phyloP scores from a whole-genome alignment of 345 rosid species.

The Brassica nigra region DNA sequence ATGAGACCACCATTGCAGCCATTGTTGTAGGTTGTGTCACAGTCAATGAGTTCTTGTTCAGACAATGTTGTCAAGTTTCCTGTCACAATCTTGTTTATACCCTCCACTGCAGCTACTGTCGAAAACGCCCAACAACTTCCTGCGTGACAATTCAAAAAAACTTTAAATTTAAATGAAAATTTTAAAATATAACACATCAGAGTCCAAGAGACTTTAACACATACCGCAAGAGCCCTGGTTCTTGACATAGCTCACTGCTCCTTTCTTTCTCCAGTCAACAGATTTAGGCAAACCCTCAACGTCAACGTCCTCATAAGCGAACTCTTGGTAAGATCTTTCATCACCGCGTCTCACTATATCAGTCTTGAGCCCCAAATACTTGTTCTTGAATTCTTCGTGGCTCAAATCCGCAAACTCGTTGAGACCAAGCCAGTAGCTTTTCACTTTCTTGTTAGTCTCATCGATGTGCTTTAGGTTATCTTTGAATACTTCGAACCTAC shows the following conservation, averaged over 20 bases:
- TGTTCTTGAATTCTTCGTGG: slow-evolving; percentile 76
- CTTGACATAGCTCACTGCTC: slow-evolving; percentile 75
- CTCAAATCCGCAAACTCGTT: slow-evolving; percentile 79
- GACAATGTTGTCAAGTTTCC: slow-evolving; percentile 73
- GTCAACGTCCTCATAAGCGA: slow-evolving; percentile 42
- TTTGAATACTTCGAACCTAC: slow-evolving; percentile 66
- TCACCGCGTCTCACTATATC: slow-evolving; percentile 30
- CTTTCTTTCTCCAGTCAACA: slow-evolving; percentile 88
- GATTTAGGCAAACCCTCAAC: slow-evolving; percentile 53
- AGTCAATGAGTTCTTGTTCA: slow-evolving; percentile 89
- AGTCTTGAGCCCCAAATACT: slow-evolving; percentile 56
- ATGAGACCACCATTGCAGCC: slow-evolving; percentile 93
- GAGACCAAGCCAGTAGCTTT: slow-evolving; percentile 74
- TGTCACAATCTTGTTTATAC: slow-evolving; percentile 74
- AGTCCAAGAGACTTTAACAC: slow-evolving; percentile 1
- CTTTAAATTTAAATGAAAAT: background rate
- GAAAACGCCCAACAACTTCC: slow-evolving; percentile 99
- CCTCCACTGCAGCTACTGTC: slow-evolving; percentile 83
- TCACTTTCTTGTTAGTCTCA: slow-evolving; percentile 58
- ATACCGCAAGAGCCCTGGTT: slow-evolving; percentile 87
- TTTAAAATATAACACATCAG: background rate
- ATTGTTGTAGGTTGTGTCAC: slow-evolving; percentile 64
- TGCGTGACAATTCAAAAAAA: slow-evolving; percentile 28
- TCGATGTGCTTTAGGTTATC: slow-evolving; percentile 78
- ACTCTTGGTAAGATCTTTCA: slow-evolving; percentile 40